phyloP scores from a whole-genome alignment of 345 rosid genomes.

The Syzygium grande region DNA sequence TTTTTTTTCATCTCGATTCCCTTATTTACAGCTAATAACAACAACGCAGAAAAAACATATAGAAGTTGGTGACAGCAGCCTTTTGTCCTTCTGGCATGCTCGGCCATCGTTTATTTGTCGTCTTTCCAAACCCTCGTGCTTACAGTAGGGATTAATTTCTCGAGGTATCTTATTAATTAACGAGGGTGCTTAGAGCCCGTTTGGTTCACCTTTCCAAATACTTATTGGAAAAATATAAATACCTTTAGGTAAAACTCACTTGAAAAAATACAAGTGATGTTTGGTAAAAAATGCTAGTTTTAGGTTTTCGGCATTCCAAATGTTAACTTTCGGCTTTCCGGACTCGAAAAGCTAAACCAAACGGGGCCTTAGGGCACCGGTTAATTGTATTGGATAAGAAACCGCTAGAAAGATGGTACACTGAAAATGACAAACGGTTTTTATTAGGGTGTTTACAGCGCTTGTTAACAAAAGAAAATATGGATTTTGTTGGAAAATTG shows the following conservation, averaged over 20 bases:
- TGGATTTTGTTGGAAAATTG: accelerated
- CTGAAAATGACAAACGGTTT: neutral
- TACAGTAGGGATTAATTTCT: neutral
- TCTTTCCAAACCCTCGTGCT: neutral
- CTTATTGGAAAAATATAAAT: no score
- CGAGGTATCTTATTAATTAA: neutral
- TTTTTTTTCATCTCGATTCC: neutral
- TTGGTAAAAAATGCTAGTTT: no score
- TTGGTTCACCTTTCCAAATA: no score
- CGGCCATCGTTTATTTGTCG: neutral
- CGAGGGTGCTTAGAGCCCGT: neutral
- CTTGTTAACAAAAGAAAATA: neutral
- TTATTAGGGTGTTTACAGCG: neutral
- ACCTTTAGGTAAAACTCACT: no score
- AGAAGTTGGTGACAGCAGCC: neutral
- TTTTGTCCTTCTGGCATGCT: neutral
- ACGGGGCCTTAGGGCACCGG: no score
- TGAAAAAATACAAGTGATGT: no score
- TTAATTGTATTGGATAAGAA: neutral
- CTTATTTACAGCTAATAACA: neutral
- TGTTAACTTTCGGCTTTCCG: no score
- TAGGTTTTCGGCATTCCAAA: no score
- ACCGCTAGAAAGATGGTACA: neutral
- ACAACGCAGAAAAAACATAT: neutral
- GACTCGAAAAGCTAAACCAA: no score